Conservation (phyloP, 495 filamentous ascomycete species). For the Parathielavia hyrcaniae region DNA sequence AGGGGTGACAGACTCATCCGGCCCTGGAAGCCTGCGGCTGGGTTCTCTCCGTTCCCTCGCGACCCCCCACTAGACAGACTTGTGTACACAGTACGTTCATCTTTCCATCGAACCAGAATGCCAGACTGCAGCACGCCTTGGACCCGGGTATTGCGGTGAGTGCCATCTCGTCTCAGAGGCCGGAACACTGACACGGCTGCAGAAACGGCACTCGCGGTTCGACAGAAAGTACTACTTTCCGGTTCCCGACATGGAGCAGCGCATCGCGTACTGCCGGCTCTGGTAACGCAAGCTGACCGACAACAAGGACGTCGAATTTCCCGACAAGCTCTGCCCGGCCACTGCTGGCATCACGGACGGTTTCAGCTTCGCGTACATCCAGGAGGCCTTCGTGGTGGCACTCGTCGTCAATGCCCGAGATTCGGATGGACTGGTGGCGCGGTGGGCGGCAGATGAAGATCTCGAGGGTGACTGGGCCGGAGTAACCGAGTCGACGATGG, state of each 20-base stretch:
- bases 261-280: conserved; percentile 52
- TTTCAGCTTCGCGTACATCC: conserved; percentile 61
- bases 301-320: conserved; percentile 53
- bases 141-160: conserved; percentile 54
- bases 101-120: no score
- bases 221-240: conserved; percentile 60
- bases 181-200: neutral
- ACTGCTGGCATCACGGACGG: conserved; percentile 54
- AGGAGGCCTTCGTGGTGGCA: conserved; percentile 58
- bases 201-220: conserved; percentile 57
- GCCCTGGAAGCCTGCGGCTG: no score
- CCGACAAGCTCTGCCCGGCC: conserved; percentile 44
- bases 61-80: no score
- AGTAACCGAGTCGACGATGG: conserved; percentile 23
- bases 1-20: no score
- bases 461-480: conserved; percentile 23
- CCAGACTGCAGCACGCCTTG: no score
- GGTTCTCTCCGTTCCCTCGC: no score
- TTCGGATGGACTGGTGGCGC: conserved; percentile 9
- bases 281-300: conserved; percentile 52
- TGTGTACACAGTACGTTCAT: no score
- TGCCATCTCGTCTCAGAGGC: neutral
- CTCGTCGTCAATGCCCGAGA: conserved; percentile 47
- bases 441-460: conserved; percentile 1
- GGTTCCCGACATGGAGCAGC: conserved; percentile 47